Conservation (phyloP, 2,329 filamentous ascomycete genomes). For the Fusarium xylarioides region DNA sequence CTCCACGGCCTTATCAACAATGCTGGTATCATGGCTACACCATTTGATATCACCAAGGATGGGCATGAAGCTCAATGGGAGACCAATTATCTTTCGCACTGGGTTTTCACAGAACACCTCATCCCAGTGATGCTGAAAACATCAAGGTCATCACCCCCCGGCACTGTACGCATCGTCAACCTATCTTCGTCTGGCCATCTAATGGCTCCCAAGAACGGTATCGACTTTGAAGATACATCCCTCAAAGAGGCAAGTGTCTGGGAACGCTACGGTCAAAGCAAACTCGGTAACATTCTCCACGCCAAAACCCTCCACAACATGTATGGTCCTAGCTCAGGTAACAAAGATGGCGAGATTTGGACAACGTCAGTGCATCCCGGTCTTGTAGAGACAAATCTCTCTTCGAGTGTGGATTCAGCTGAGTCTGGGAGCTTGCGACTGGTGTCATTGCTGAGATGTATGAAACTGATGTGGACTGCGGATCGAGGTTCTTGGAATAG, state of each 20-base stretch:
- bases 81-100: conserved; percentile 32
- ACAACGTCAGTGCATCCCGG: conserved; percentile 23
- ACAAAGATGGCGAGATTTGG: conserved; percentile 27
- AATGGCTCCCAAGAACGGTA: conserved; percentile 19
- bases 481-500: conserved; percentile 33
- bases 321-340: conserved; percentile 20
- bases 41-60: conserved; percentile 18
- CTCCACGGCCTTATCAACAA: conserved; percentile 31
- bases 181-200: conserved; percentile 23
- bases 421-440: not conserved
- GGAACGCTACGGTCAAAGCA: conserved; percentile 29
- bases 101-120: conserved; percentile 21
- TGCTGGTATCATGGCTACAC: conserved; percentile 29
- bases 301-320: conserved; percentile 11
- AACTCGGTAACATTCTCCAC: conserved; percentile 33
- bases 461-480: conserved; percentile 1
- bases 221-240: conserved; percentile 4
- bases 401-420: not conserved
- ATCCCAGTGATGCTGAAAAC: conserved; percentile 28
- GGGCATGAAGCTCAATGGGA: conserved; percentile 29
- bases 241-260: not conserved
- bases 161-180: conserved; percentile 27
- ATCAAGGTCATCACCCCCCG: not conserved
- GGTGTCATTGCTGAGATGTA: not conserved
- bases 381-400: conserved; percentile 19